Evolutionary conservation across 495 filamentous ascomycete species (phyloP), one percentile per base, ranked within the genome.

Genomic region (Penicillium tannophilum): DNA sequence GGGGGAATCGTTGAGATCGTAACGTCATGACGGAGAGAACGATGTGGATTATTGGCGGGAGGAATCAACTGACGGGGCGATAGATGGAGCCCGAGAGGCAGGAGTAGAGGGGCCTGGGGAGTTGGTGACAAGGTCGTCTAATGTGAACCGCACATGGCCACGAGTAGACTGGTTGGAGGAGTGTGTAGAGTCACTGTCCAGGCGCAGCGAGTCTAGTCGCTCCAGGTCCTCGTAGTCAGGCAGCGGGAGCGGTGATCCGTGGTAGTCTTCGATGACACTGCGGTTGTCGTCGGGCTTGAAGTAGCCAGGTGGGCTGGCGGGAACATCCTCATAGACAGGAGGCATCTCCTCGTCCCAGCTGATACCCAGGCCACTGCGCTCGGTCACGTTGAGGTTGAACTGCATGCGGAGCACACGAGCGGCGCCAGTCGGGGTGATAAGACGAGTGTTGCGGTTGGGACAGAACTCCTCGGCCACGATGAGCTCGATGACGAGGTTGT

Each of bases 271-370:
- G 60, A 79, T 78, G 24, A 67, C 59, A 54, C 76, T 74, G 54
- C 55, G 53, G 16, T 55, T 50, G 19, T 69, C 77, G 26, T 77
- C 71, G 28, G 81, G 64, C 57, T 69, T 74, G n/a, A 68, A 70
- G 66, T 98, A 98, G 2, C 82, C 82, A 0, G 94, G 94, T 33
- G 94, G 94, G 46, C 88, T 90, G 8, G 85, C 86, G 0, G 93
- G 93, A 28, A 99, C 92, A 68, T 98, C 90, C 75, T 94, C 90
- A 68, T 99, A 99, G 65, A 93, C 85, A 0, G 94, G 94, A 36
- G 94, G 94, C 71, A 88, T 85, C 75, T 99, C 94, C 73, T 97
- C 92, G 57, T 99, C 94, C 94, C 94, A 99, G 67, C 87, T 90
- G 66, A 99, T 93, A 3, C 94, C 94, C 52, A 98, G 79, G 2